A percentile compares a stretch with the other conserved stretches of the same genome.
Conservation (phyloP, 805 yeast species). For the Candida nitratophila region DNA sequence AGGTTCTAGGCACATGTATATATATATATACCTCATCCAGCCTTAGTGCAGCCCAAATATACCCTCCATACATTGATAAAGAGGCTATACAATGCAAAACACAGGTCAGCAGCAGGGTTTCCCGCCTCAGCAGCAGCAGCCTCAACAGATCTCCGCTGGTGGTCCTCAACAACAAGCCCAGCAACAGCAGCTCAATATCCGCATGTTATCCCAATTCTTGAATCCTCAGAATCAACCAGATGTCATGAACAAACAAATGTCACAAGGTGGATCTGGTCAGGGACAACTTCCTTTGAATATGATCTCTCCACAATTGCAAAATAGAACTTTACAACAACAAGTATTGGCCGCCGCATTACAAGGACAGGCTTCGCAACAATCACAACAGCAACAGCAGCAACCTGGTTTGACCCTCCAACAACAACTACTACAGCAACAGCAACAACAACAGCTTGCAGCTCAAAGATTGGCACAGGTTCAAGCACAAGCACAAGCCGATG, state of each 20-base stretch:
- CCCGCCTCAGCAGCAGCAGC: conserved; percentile 4
- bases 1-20: no score
- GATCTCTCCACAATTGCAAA: conserved; percentile 29
- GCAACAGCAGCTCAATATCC: background rate
- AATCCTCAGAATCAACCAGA: conserved; percentile 6
- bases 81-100: conserved; percentile 5
- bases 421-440: conserved; percentile 14
- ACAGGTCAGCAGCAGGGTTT: conserved; percentile 10
- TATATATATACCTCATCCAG: no score
- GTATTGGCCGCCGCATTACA: background rate
- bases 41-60: no score
- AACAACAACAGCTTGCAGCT: conserved; percentile 15
- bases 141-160: background rate
- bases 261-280: background rate
- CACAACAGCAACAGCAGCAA: conserved; percentile 9
- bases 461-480: conserved; percentile 8
- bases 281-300: conserved; percentile 18
- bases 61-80: no score
- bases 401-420: conserved; percentile 10
- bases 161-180: background rate
- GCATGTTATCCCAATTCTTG: background rate
- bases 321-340: conserved; percentile 16
- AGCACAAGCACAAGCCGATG: conserved; percentile 8
- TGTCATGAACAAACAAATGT: conserved; percentile 4
- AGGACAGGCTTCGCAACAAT: conserved; percentile 9